These are phyloP conservation scores for Arbutus unedo DNA, from an alignment of 148 eudicot species.

Conservation along the genomic window DNA sequence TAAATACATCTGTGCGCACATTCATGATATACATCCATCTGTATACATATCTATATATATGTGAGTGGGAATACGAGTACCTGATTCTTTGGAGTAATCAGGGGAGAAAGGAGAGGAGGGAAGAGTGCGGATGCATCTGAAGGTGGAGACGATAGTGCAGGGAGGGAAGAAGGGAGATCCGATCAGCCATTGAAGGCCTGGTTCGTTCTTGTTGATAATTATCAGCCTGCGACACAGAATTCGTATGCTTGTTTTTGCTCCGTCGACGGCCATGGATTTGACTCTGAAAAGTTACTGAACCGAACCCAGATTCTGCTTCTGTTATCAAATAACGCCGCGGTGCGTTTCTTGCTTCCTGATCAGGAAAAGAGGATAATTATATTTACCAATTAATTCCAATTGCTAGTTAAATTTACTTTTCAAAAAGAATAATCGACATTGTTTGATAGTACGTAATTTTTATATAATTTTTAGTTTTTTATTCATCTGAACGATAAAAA, in stretches of 20 bases:
- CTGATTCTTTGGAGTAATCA: slow-evolving; percentile 45
- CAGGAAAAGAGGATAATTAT: too few relatives aligned
- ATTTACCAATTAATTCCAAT: too few relatives aligned
- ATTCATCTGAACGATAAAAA: too few relatives aligned
- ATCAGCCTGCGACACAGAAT: slow-evolving; percentile 48
- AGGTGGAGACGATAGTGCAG: slow-evolving; percentile 62
- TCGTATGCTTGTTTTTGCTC: slow-evolving; percentile 22
- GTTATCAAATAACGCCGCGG: too few relatives aligned
- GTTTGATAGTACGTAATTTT: too few relatives aligned
- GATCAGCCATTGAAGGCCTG: slow-evolving; percentile 75
- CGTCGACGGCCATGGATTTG: slow-evolving; percentile 25
- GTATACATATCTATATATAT: not conserved
- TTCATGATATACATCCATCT: not conserved
- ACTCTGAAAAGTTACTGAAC: too few relatives aligned
- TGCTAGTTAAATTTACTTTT: too few relatives aligned
- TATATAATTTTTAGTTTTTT: too few relatives aligned
- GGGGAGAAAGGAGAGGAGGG: slow-evolving; percentile 45
- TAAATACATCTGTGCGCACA: not conserved
- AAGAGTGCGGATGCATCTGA: slow-evolving; percentile 65
- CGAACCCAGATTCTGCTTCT: too few relatives aligned
- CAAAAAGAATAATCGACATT: too few relatives aligned
- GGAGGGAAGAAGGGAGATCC: slow-evolving; percentile 70
- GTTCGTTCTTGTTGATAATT: slow-evolving; percentile 18
- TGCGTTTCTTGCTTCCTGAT: too few relatives aligned
- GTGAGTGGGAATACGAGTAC: slow-evolving; percentile 14